These are phyloP conservation scores for Hyphodiscus sp. DNA, from an alignment of 2,329 filamentous ascomycete genomes.

Conservation along the genomic window DNA sequence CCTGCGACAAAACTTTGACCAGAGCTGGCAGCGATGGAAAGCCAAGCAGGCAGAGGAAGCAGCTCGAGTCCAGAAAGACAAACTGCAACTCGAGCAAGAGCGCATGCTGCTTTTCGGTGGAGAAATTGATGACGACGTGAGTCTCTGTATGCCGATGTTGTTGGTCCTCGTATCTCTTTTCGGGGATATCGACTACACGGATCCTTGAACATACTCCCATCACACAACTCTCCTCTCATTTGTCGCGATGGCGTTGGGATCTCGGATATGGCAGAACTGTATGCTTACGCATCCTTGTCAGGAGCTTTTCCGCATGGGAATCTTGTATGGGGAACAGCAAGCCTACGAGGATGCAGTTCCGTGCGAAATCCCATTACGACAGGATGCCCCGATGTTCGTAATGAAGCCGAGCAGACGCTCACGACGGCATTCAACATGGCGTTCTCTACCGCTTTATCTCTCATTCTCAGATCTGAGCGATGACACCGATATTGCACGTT, in stretches of 20 bases:
- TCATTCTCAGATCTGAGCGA: not conserved
- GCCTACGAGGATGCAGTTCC: not conserved
- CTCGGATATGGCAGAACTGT: not conserved
- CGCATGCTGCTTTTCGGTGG: constrained; percentile 25
- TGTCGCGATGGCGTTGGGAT: not conserved
- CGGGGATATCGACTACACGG: constrained; percentile 28
- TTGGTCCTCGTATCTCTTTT: constrained; percentile 26
- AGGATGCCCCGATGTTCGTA: not conserved
- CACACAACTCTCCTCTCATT: not conserved
- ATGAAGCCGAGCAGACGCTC: not conserved
- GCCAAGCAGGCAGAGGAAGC: constrained; percentile 23
- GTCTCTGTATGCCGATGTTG: constrained; percentile 26
- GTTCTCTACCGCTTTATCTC: not conserved
- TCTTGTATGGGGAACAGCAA: not conserved
- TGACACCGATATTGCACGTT: not conserved
- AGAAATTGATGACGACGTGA: constrained; percentile 26
- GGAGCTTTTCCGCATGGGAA: not conserved
- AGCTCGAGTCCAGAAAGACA: constrained; percentile 20
- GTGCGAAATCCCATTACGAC: not conserved
- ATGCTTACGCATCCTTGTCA: not conserved
- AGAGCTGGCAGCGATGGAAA: constrained; percentile 26
- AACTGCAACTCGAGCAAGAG: constrained; percentile 20
- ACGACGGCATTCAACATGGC: not conserved
- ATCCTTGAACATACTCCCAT: constrained; percentile 3
- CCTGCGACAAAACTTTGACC: constrained; percentile 26